Evolutionary conservation across 306 rosid genomes (phyloP).

Genomic region (Fagus sylvatica): DNA sequence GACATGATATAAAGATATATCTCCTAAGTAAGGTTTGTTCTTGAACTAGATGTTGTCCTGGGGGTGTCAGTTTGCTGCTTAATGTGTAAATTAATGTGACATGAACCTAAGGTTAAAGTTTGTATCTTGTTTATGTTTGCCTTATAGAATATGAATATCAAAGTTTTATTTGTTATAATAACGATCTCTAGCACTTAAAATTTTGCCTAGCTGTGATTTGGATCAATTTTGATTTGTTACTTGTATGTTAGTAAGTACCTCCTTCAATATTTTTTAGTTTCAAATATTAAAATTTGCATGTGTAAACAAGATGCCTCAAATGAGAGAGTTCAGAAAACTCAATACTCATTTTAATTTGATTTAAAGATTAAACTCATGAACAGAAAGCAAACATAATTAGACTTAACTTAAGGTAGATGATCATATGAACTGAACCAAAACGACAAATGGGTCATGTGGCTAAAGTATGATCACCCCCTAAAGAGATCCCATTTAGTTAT

Average conservation of each 20-base stretch:
- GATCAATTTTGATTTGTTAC: no score
- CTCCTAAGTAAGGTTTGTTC: constrained; percentile 1
- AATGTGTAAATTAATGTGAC: constrained; percentile 4
- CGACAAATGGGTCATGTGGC: no score
- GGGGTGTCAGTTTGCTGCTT: constrained; percentile 2
- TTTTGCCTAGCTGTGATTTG: no score
- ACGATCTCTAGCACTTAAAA: no score
- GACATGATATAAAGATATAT: not conserved
- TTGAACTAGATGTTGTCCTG: constrained; percentile 7
- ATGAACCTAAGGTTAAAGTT: not conserved
- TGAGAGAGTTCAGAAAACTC: no score
- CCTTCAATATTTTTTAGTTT: no score
- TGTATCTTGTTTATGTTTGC: not conserved
- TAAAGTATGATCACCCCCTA: not conserved
- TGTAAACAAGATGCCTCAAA: no score
- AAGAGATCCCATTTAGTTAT: not conserved
- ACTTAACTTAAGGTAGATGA: no score
- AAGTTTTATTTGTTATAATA: not conserved
- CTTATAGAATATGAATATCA: not conserved
- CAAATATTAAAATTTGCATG: no score
- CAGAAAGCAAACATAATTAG: not conserved
- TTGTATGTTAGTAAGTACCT: no score
- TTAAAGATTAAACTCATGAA: not conserved
- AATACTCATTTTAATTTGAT: no score
- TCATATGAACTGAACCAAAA: no score